Percentiles rank a stretch among this genome's conserved stretches.
phyloP scores from a whole-genome alignment of 1,139 yeast genomes.

The Candida sanyaensis region DNA sequence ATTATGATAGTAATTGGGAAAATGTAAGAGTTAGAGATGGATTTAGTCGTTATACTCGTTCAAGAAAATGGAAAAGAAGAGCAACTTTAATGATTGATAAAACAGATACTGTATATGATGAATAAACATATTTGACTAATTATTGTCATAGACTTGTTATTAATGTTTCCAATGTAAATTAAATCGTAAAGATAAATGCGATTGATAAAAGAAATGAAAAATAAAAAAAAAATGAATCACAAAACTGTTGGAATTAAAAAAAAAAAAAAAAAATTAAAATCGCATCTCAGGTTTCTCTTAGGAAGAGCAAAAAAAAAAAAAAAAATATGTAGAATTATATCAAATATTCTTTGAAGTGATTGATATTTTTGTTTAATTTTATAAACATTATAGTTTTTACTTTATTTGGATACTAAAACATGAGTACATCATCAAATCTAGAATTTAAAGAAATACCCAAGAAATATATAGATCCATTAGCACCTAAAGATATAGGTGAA shows the following conservation, averaged over 20 bases:
- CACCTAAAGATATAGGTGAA: slow-evolving; percentile 33
- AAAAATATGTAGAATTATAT: no score
- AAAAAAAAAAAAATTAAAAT: slow-evolving; percentile 1
- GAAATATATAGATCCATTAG: slow-evolving; percentile 27
- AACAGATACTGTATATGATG: slow-evolving; percentile 29
- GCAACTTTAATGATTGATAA: slow-evolving; percentile 50
- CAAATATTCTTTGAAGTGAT: no score
- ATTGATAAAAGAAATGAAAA: no score
- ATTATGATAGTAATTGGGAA: slow-evolving; percentile 55
- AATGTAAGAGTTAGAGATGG: slow-evolving; percentile 44
- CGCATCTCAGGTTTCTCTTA: not conserved
- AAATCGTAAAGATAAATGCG: no score
- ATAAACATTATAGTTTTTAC: no score
- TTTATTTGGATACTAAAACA: slow-evolving; percentile 5
- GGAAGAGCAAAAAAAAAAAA: no score
- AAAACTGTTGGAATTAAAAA: not conserved
- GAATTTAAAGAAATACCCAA: slow-evolving; percentile 29
- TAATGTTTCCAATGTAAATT: no score
- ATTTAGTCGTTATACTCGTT: slow-evolving; percentile 50
- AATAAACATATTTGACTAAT: slow-evolving; percentile 8
- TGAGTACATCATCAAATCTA: slow-evolving; percentile 29
- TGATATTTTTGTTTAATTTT: no score
- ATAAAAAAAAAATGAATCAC: not conserved
- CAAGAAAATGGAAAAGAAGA: slow-evolving; percentile 51
- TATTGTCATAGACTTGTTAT: not conserved